phyloP scores from a whole-genome alignment of 495 filamentous ascomycete genomes.

The Talaromyces borbonicus region DNA sequence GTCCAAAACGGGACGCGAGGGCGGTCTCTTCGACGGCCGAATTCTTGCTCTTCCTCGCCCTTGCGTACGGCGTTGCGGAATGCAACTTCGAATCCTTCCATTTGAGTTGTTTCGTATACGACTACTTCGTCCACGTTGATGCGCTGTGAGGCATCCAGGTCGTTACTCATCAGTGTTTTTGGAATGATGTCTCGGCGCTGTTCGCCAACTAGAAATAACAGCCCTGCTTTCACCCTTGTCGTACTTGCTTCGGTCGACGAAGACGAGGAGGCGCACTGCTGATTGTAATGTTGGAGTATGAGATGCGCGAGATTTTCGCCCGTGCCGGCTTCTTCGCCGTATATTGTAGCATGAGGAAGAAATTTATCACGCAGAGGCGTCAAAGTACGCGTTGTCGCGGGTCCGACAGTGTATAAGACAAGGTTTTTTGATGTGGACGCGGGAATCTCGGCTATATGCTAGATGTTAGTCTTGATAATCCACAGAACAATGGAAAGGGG shows the following conservation, averaged over 20 bases:
- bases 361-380: conserved; percentile 39
- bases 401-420: conserved; percentile 82
- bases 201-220: conserved; percentile 84
- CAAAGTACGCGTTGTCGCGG: conserved; percentile 72
- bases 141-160: conserved; percentile 26
- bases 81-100: conserved; percentile 57
- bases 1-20: conserved; percentile 50
- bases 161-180: conserved; percentile 51
- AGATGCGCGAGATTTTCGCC: conserved; percentile 66
- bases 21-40: conserved; percentile 12
- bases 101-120: conserved; percentile 77
- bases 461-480: not conserved
- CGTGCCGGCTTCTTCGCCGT: conserved; percentile 71
- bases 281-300: conserved; percentile 65
- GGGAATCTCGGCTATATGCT: not conserved
- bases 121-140: conserved; percentile 67
- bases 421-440: conserved; percentile 38
- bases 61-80: conserved; percentile 39
- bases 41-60: conserved; percentile 13
- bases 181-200: conserved; percentile 83
- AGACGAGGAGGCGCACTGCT: conserved; percentile 10
- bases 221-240: conserved; percentile 39
- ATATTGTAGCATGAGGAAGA: conserved; percentile 42
- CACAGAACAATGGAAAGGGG: not conserved
- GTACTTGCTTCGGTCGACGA: no score